phyloP scores from a whole-genome alignment of 352 stramenopile species.

The Paralagenidium karlingii region DNA sequence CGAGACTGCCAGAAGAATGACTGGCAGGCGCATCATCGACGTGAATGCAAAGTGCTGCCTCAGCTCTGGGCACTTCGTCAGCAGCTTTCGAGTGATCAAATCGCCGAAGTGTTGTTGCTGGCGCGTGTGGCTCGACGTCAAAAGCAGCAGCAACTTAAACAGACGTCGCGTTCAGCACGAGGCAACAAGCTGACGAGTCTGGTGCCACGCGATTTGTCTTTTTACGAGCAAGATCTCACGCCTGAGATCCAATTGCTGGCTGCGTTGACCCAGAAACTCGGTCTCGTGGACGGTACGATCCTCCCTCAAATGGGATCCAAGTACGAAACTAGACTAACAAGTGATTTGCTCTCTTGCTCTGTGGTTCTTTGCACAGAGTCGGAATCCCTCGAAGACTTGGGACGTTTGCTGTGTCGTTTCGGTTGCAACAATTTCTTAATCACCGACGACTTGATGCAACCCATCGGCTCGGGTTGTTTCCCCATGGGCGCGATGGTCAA shows the following conservation, averaged over 20 bases:
- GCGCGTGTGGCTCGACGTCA: conserved; percentile 26
- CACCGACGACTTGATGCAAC: conserved; percentile 40
- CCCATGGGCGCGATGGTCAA: conserved; percentile 63
- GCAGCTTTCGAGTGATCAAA: conserved; percentile 16
- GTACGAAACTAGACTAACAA: background rate
- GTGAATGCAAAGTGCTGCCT: conserved; percentile 37
- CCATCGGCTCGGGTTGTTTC: conserved; percentile 45
- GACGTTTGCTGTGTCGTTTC: conserved; percentile 59
- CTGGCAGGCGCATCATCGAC: conserved; percentile 42
- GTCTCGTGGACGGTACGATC: conserved; percentile 22
- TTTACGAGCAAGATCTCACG: conserved; percentile 32
- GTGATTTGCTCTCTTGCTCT: background rate
- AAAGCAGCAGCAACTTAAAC: background rate
- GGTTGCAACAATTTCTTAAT: conserved; percentile 74
- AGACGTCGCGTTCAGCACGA: background rate
- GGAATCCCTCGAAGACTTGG: conserved; percentile 17
- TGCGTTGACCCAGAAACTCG: conserved; percentile 29
- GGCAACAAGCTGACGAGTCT: background rate
- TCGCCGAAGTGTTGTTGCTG: conserved; percentile 41
- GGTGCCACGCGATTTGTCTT: conserved; percentile 24
- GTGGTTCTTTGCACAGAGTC: conserved; percentile 2
- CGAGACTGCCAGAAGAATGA: conserved; percentile 35
- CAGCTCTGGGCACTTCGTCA: conserved; percentile 19
- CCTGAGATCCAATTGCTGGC: conserved; percentile 39
- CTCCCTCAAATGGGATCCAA: background rate